Conservation (phyloP, 192 early-diverging fungal species). For the Paraglomus brasilianum region DNA sequence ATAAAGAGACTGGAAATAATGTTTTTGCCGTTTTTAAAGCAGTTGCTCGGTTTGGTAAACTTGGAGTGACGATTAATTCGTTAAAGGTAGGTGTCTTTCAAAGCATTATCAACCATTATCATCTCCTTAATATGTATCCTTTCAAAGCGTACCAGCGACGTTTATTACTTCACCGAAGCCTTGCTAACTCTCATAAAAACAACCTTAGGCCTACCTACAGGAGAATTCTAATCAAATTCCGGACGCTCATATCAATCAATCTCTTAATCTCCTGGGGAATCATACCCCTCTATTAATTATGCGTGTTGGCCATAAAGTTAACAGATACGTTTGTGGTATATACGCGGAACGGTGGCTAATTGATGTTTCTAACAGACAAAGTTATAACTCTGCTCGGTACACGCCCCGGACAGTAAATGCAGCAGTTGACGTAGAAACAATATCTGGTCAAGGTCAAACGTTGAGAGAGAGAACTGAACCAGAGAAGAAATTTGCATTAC, state of each 20-base stretch:
- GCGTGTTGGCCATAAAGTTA: conserved; percentile 22
- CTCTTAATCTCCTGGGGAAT: conserved; percentile 13
- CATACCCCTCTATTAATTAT: conserved; percentile 22
- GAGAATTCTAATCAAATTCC: background rate
- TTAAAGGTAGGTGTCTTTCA: conserved; percentile 19
- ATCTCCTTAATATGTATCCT: too few relatives aligned
- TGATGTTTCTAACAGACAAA: conserved; percentile 5
- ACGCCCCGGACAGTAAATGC: background rate
- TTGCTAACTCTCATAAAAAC: too few relatives aligned
- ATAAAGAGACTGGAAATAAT: background rate
- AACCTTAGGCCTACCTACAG: background rate
- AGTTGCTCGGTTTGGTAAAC: background rate
- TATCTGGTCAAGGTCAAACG: background rate
- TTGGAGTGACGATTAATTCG: conserved; percentile 3
- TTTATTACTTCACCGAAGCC: too few relatives aligned
- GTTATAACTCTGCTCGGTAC: background rate
- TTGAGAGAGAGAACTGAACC: background rate
- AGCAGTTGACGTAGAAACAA: background rate
- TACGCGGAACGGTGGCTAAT: conserved; percentile 20
- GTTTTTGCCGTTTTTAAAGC: background rate
- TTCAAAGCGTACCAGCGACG: background rate
- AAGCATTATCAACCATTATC: too few relatives aligned
- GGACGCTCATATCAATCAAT: background rate
- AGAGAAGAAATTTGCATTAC: conserved; percentile 3
- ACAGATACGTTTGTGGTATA: conserved; percentile 20